phyloP scores from a whole-genome alignment of 129 eudicot species.

The Flaveria brownii region DNA sequence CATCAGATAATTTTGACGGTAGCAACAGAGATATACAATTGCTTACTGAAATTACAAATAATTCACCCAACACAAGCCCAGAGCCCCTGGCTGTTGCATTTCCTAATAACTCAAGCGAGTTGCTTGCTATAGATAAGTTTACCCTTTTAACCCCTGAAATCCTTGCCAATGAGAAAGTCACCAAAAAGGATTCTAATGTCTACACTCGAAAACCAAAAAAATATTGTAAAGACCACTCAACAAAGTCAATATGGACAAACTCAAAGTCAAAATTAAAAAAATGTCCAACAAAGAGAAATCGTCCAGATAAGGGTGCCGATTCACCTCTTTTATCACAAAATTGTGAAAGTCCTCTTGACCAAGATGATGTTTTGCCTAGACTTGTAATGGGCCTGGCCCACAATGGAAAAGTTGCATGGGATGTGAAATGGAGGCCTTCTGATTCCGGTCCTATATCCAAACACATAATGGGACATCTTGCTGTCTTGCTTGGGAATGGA shows the following conservation, averaged over 20 bases:
- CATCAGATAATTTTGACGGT: slow-evolving; percentile 32
- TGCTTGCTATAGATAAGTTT: slow-evolving; percentile 22
- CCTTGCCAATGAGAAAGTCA: slow-evolving; percentile 13
- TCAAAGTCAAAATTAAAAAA: slow-evolving; percentile 30
- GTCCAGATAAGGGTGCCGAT: slow-evolving; percentile 22
- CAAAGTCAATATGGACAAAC: slow-evolving; percentile 20
- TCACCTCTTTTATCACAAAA: slow-evolving; percentile 15
- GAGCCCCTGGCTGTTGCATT: slow-evolving; percentile 40
- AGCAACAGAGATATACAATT: slow-evolving; percentile 3
- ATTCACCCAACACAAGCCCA: slow-evolving; percentile 28
- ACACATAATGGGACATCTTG: slow-evolving; percentile 82
- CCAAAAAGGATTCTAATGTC: background rate
- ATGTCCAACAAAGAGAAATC: slow-evolving; percentile 20
- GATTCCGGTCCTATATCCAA: slow-evolving; percentile 35
- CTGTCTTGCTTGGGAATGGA: slow-evolving; percentile 93
- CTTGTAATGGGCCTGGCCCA: slow-evolving; percentile 87
- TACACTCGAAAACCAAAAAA: slow-evolving; percentile 18
- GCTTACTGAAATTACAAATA: slow-evolving; percentile 35
- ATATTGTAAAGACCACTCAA: slow-evolving; percentile 6
- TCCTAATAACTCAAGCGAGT: slow-evolving; percentile 27
- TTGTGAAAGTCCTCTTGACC: slow-evolving; percentile 26
- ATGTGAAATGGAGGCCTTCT: slow-evolving; percentile 84
- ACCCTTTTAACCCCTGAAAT: slow-evolving; percentile 12
- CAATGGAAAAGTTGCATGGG: slow-evolving; percentile 97
- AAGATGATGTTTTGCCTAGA: slow-evolving; percentile 72